phyloP scores from a whole-genome alignment of 2,329 filamentous ascomycete genomes.

The Acarospora socialis region DNA sequence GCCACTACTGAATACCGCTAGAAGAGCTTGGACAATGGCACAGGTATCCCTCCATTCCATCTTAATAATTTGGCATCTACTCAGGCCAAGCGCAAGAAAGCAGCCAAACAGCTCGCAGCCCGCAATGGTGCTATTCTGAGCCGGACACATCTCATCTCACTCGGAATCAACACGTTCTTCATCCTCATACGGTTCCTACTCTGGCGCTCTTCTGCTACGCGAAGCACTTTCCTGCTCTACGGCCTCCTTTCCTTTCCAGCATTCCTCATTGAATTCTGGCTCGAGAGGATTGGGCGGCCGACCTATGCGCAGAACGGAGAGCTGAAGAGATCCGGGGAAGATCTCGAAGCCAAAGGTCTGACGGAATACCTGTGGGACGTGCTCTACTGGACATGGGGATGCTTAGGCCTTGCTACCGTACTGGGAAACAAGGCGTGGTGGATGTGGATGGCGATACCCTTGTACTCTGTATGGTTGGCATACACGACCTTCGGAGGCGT shows the following conservation, averaged over 20 bases:
- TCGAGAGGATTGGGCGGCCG: conserved; percentile 74
- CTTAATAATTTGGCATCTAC: too few relatives aligned
- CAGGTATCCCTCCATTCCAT: too few relatives aligned
- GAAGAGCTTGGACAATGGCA: too few relatives aligned
- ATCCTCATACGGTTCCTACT: conserved; percentile 53
- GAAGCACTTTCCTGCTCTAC: conserved; percentile 47
- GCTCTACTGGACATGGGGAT: conserved; percentile 84
- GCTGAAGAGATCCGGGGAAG: conserved; percentile 69
- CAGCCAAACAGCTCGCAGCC: conserved; percentile 50
- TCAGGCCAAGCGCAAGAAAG: conserved; percentile 30
- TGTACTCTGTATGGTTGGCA: conserved; percentile 33
- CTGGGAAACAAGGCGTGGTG: conserved; percentile 72
- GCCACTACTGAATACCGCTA: too few relatives aligned
- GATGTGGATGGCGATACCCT: conserved; percentile 38
- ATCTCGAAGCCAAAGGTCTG: conserved; percentile 72
- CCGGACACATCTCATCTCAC: conserved; percentile 65
- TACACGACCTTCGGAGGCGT: conserved; percentile 34
- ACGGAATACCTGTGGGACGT: conserved; percentile 99
- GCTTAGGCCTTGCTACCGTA: conserved; percentile 54
- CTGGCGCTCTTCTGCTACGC: conserved; percentile 45
- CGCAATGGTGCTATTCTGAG: conserved; percentile 65
- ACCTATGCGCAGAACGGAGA: conserved; percentile 49
- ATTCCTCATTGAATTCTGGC: conserved; percentile 66
- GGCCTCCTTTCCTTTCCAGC: conserved; percentile 58
- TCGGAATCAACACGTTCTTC: conserved; percentile 59